phyloP scores from a whole-genome alignment of 768 basidiomycete genomes.

The Sutorius australiensis region DNA sequence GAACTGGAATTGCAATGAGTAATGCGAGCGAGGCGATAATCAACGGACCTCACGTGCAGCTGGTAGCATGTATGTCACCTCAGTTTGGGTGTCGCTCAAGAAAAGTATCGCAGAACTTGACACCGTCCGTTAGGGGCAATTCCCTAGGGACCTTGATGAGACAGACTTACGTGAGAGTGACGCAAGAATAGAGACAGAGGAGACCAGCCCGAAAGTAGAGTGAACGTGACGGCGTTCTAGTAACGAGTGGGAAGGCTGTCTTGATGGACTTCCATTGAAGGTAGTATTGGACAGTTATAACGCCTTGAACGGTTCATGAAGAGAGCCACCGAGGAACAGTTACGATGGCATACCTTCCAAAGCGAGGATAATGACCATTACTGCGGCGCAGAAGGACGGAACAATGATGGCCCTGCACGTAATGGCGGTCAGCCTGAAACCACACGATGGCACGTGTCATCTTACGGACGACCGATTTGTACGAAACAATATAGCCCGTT shows the following conservation, averaged over 20 bases:
- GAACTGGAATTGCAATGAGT: constrained; percentile 36
- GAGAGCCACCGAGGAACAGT: not conserved
- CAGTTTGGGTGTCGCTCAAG: constrained; percentile 24
- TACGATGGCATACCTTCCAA: constrained; percentile 41
- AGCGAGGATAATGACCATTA: constrained; percentile 37
- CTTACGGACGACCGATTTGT: constrained; percentile 36
- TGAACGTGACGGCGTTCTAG: constrained; percentile 34
- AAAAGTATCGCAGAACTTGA: constrained; percentile 38
- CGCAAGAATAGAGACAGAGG: constrained; percentile 44
- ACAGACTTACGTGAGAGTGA: constrained; percentile 40
- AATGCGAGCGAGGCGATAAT: not conserved
- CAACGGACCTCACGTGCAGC: constrained; percentile 41
- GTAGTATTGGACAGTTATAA: constrained; percentile 43
- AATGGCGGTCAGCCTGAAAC: constrained; percentile 14
- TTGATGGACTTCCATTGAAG: constrained; percentile 37
- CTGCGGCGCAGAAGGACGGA: constrained; percentile 43
- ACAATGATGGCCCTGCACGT: constrained; percentile 31
- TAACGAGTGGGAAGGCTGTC: constrained; percentile 40
- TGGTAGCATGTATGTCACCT: constrained; percentile 46
- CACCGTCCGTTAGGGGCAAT: not conserved
- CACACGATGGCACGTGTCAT: constrained; percentile 7
- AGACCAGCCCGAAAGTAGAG: constrained; percentile 39
- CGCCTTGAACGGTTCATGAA: constrained; percentile 29
- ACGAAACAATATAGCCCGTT: constrained; percentile 53
- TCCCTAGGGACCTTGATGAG: not conserved